Evolutionary conservation across 2,329 filamentous ascomycete genomes (phyloP), one percentile per base, ranked within the genome.

Genomic region (Xylariales sp.): DNA sequence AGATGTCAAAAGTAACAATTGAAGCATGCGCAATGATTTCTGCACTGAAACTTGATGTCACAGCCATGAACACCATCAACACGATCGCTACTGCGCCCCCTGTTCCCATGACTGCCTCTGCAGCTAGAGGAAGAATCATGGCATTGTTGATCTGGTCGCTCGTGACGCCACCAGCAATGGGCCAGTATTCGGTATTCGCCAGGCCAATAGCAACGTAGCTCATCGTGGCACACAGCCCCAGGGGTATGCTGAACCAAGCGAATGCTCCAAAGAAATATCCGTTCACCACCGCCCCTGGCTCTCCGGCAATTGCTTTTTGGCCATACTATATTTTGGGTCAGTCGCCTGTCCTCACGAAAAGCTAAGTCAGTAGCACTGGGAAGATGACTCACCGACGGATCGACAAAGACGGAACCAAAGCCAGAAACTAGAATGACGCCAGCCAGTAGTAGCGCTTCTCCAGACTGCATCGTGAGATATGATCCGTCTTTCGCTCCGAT

Each of bases 191-290:
- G 8, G 76, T 71, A 43, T 79, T 74, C 40, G 66, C 72, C 50
- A 85, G 66, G 13, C 80, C 78, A 18, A 85, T 66, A 19, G 77
- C 78, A 3, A 78, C 70, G 23, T 85, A 69, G 34, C 81, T 81
- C 78, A 85, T 81, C 2, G 81, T 85, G 3, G 78, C 85, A 3
- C 81, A 81, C 32, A 72, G 75, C 8, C 85, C 70, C 78, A 79
- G 85, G 7, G 81, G 82, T 36, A 85, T 84, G 2, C 82, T 81
- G 49, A 85, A 85, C 81, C 81, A 85, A 34, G 71, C 75, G 7
- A 85, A 67, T 36, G 81, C 81, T 4, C 81, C 81, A 51, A 81
- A 72, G 18, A 85, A 76, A 47, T 85, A 85, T 25, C 81, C 81
- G 0, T 81, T 81, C 25, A 85, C 71, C 6, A 81, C 82, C 47